Conservation (phyloP, 441 rosid genomes). For the Erodium chrysanthum region DNA sequence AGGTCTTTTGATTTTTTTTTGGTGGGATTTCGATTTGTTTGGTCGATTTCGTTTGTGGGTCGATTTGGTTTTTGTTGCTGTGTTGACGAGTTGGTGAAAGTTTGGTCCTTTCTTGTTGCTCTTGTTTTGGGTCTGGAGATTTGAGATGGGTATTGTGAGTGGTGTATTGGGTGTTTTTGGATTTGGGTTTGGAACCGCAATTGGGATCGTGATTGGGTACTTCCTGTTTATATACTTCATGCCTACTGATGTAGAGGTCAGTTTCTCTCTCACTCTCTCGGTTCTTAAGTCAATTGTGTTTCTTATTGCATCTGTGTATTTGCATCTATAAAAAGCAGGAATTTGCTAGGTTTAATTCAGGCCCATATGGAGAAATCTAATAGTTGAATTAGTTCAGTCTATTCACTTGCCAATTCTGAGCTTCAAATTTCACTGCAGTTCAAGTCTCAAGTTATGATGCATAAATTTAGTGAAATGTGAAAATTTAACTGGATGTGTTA, state of each 20-base stretch:
- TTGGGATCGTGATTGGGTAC: conserved; percentile 47
- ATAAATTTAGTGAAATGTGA: not conserved
- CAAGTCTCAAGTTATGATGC: not conserved
- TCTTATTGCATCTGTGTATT: not conserved
- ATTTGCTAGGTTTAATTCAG: not conserved
- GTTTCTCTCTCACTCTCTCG: conserved; percentile 4
- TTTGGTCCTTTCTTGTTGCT: not conserved
- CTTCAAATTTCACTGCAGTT: not conserved
- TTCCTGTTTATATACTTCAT: conserved; percentile 42
- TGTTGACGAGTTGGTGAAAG: not conserved
- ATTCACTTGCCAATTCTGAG: not conserved
- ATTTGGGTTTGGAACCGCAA: conserved; percentile 50
- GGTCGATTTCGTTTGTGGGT: not conserved
- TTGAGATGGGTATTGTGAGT: conserved; percentile 54
- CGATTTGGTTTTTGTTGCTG: not conserved
- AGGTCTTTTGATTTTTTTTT: not conserved
- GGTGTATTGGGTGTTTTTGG: conserved; percentile 38
- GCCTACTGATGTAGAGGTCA: conserved; percentile 45
- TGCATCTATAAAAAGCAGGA: not conserved
- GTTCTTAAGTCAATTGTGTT: not conserved
- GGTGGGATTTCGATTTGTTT: not conserved
- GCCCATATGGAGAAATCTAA: not conserved
- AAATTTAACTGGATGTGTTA: not conserved
- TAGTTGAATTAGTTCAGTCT: not conserved
- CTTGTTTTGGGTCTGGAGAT: not conserved